These are phyloP conservation scores for Apiospora kogelbergensis DNA, from an alignment of 2,329 filamentous ascomycete genomes.

Conservation along the genomic window DNA sequence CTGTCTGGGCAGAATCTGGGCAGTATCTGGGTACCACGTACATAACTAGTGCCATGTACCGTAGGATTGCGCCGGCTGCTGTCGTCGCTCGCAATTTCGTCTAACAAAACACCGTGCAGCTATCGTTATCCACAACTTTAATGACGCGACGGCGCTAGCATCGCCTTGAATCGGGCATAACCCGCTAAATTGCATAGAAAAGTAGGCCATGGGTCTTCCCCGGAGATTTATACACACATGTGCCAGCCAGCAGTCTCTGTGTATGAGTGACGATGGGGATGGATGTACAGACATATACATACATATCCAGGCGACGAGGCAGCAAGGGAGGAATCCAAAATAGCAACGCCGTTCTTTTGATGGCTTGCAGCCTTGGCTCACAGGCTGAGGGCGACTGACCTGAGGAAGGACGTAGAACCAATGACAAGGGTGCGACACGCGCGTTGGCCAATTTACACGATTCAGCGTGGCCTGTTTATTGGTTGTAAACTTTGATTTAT, in stretches of 20 bases:
- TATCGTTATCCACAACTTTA: neutral
- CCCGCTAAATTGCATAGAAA: neutral
- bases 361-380: neutral
- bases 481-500: conserved; percentile 2
- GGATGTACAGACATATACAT: neutral
- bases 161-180: neutral
- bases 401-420: neutral
- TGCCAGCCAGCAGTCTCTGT: neutral
- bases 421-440: neutral
- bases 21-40: too few species aligned
- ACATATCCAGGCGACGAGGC: neutral
- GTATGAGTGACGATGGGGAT: neutral
- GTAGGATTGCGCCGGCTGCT: neutral
- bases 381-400: neutral
- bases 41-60: neutral
- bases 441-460: neutral
- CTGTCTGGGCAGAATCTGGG: too few species aligned
- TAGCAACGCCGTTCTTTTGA: neutral
- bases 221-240: neutral
- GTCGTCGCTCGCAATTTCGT: conserved; percentile 1
- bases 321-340: neutral
- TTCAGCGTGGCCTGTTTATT: neutral
- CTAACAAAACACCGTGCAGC: neutral
- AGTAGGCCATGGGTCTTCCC: neutral
- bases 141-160: neutral